A percentile compares a stretch with the other conserved stretches of the same genome.
Evolutionary conservation across 768 basidiomycete genomes (phyloP).

Genomic region (Naematelia encephala): DNA sequence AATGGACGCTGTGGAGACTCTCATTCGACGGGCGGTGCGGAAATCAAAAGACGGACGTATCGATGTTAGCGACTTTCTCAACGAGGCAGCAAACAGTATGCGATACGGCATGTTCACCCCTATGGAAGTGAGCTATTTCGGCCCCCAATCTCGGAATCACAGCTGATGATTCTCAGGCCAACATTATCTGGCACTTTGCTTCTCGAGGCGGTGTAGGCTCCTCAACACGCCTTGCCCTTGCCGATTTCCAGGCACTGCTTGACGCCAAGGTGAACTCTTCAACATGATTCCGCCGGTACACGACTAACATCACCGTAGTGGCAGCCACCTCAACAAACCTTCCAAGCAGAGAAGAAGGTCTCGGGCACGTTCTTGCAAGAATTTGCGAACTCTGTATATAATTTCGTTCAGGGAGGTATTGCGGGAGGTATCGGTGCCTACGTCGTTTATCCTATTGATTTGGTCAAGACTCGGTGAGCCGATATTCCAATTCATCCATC

Average conservation of each 20-base stretch:
- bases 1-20: slow-evolving; percentile 95
- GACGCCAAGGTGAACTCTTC: slow-evolving; percentile 61
- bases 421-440: slow-evolving; percentile 91
- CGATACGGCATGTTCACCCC: slow-evolving; percentile 95
- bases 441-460: slow-evolving; percentile 80
- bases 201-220: slow-evolving; percentile 63
- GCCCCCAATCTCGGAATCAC: neutral
- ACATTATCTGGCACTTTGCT: slow-evolving; percentile 97
- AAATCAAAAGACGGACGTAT: slow-evolving; percentile 94
- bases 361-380: slow-evolving; percentile 54
- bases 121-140: slow-evolving; percentile 70
- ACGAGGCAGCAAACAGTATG: slow-evolving; percentile 77
- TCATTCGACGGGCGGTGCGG: slow-evolving; percentile 82
- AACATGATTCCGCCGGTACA: neutral
- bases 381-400: slow-evolving; percentile 71
- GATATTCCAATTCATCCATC: too few relatives aligned
- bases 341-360: slow-evolving; percentile 13
- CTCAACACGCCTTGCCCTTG: slow-evolving; percentile 64
- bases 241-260: slow-evolving; percentile 88
- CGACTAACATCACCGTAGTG: slow-evolving; percentile 23
- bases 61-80: slow-evolving; percentile 90
- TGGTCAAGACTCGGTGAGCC: slow-evolving; percentile 48
- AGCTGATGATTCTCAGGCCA: slow-evolving; percentile 25
- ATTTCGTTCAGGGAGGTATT: slow-evolving; percentile 78
- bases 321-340: slow-evolving; percentile 41